Evolutionary conservation across 106 monocot species (phyloP).

Genomic region (Apostasia shenzhenica): DNA sequence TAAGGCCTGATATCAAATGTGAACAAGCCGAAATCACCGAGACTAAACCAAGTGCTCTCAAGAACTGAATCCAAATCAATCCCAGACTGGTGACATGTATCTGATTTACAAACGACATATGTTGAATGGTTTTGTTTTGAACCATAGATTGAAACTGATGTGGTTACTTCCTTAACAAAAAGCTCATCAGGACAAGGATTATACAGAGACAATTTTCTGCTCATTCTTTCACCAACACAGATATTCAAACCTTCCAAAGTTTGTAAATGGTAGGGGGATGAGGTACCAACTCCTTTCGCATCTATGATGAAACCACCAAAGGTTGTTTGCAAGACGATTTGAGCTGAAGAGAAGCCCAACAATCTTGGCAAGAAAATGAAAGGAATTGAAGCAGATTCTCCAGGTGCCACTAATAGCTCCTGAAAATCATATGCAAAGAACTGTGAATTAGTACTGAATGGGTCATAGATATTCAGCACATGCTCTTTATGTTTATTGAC

Average conservation of each 20-base stretch:
- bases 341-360: conserved; percentile 61
- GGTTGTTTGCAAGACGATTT: conserved; percentile 81
- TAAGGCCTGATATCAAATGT: conserved; percentile 39
- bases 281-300: conserved; percentile 46
- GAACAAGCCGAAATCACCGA: conserved; percentile 12
- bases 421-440: conserved; percentile 41
- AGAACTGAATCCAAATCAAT: background rate
- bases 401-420: conserved; percentile 40
- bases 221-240: conserved; percentile 18
- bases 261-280: conserved; percentile 46
- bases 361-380: conserved; percentile 67
- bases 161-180: conserved; percentile 52
- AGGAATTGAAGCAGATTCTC: conserved; percentile 38
- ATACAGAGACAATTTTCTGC: conserved; percentile 44
- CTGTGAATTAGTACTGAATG: conserved; percentile 58
- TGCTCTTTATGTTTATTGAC: conserved; percentile 34
- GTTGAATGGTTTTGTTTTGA: conserved; percentile 21
- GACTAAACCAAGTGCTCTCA: conserved; percentile 15
- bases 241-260: conserved; percentile 36
- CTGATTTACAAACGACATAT: conserved; percentile 32
- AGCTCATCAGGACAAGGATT: conserved; percentile 57
- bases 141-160: conserved; percentile 40
- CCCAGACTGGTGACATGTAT: conserved; percentile 5
- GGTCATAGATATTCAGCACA: conserved; percentile 43
- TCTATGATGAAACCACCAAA: conserved; percentile 74